A percentile compares a stretch with the other conserved stretches of the same genome.
These are phyloP conservation scores for Plantago coronopus DNA, from an alignment of 305 asterid genomes.

Conservation along the genomic window DNA sequence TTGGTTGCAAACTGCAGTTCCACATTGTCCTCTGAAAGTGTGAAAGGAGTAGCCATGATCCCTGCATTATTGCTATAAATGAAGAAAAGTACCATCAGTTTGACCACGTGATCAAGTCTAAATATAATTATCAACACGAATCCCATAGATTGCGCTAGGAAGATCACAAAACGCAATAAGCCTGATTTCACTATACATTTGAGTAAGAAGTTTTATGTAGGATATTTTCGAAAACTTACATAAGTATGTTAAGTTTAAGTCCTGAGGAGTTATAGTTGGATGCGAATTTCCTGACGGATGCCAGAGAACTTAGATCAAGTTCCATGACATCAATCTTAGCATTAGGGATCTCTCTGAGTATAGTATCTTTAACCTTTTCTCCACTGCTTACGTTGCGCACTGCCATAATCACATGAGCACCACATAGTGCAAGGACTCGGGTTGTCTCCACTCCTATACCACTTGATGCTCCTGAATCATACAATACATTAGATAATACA, in stretches of 20 bases:
- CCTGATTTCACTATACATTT: not conserved
- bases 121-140: too few species aligned
- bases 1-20: slow-evolving; percentile 94
- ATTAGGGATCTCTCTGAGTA: slow-evolving; percentile 42
- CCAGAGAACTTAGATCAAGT: slow-evolving; percentile 59
- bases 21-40: slow-evolving; percentile 66
- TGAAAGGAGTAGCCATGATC: slow-evolving; percentile 77
- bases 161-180: slow-evolving; percentile 5
- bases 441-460: slow-evolving; percentile 75
- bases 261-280: slow-evolving; percentile 51
- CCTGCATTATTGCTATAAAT: slow-evolving; percentile 82
- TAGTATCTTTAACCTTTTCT: slow-evolving; percentile 40
- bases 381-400: slow-evolving; percentile 54
- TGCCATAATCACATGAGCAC: slow-evolving; percentile 70
- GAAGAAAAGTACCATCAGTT: slow-evolving; percentile 24
- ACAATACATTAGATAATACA: not conserved
- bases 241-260: slow-evolving; percentile 61
- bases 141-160: not conserved
- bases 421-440: slow-evolving; percentile 53
- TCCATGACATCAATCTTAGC: slow-evolving; percentile 78
- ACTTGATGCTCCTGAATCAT: slow-evolving; percentile 77
- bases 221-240: slow-evolving; percentile 39
- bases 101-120: too few species aligned
- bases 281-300: slow-evolving; percentile 64
- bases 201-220: not conserved